Evolutionary conservation across 2,329 filamentous ascomycete genomes (phyloP).

Genomic region (Cladosporium austrohemisphaericum): DNA sequence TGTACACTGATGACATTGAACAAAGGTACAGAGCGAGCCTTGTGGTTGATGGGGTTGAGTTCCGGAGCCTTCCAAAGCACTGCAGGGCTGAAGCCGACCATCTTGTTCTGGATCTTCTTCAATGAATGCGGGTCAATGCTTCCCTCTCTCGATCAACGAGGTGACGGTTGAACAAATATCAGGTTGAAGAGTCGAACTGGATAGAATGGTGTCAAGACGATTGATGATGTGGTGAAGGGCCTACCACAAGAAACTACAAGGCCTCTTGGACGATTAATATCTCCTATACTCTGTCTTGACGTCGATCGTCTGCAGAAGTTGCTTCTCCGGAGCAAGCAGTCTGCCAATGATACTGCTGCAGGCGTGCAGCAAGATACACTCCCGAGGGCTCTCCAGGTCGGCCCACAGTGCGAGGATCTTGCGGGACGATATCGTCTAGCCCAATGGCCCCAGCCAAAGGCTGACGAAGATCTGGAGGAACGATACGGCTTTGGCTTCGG

Average conservation of each 20-base stretch:
- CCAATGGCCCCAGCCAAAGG: constrained; percentile 1
- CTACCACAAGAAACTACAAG: background rate
- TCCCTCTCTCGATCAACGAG: background rate
- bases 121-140: background rate
- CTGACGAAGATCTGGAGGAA: background rate
- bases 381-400: constrained; percentile 13
- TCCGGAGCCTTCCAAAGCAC: constrained; percentile 56
- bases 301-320: constrained; percentile 1
- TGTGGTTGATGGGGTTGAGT: constrained; percentile 78
- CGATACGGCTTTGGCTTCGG: constrained; percentile 3
- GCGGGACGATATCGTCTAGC: constrained; percentile 11
- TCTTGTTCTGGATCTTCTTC: background rate
- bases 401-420: background rate
- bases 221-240: background rate
- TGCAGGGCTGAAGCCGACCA: constrained; percentile 19
- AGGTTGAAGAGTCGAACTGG: background rate
- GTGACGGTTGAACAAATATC: background rate
- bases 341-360: constrained; percentile 1
- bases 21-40: constrained; percentile 74
- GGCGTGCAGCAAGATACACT: constrained; percentile 1
- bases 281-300: background rate
- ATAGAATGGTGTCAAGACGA: background rate
- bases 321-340: constrained; percentile 12
- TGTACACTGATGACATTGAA: constrained; percentile 76
- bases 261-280: constrained; percentile 2